These are phyloP conservation scores for Baorangia bicolor DNA, from an alignment of 768 basidiomycete genomes.

Conservation along the genomic window DNA sequence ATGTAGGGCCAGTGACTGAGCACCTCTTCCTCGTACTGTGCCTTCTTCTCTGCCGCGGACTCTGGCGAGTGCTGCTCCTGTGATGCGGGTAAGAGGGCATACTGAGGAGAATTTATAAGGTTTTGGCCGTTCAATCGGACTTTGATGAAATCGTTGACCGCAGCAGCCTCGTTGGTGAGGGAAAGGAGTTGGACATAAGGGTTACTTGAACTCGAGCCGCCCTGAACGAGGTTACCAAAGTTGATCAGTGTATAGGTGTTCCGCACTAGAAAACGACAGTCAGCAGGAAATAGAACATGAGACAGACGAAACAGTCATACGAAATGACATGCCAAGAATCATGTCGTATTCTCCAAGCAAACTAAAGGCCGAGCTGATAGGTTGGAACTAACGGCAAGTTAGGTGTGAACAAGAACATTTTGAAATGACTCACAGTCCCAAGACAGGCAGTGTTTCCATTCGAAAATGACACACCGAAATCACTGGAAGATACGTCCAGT, in stretches of 20 bases:
- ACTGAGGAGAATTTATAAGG: conserved; percentile 51
- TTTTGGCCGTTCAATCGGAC: conserved; percentile 60
- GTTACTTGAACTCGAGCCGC: conserved; percentile 43
- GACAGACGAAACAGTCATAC: conserved; percentile 40
- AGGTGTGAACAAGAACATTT: neutral
- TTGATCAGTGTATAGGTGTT: conserved; percentile 72
- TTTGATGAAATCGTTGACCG: conserved; percentile 65
- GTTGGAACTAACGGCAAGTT: conserved; percentile 63
- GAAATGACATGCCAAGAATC: conserved; percentile 79
- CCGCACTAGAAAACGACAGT: conserved; percentile 51
- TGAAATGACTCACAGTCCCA: conserved; percentile 54
- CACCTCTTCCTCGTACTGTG: conserved; percentile 58
- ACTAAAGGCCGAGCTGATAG: conserved; percentile 78
- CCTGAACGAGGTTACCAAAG: conserved; percentile 67
- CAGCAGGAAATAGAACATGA: neutral
- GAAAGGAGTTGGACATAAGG: conserved; percentile 75
- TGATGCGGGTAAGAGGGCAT: conserved; percentile 57
- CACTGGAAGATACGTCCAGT: conserved; percentile 61
- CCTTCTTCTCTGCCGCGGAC: conserved; percentile 63
- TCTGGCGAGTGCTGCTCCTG: conserved; percentile 65
- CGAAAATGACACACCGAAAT: conserved; percentile 44
- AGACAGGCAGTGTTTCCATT: conserved; percentile 60
- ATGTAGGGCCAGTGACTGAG: conserved; percentile 77
- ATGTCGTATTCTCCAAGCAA: conserved; percentile 76
- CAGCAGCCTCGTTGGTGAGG: conserved; percentile 48